Conservation (phyloP, 2,329 filamentous ascomycete species). For the Curvularia verruculosa region DNA sequence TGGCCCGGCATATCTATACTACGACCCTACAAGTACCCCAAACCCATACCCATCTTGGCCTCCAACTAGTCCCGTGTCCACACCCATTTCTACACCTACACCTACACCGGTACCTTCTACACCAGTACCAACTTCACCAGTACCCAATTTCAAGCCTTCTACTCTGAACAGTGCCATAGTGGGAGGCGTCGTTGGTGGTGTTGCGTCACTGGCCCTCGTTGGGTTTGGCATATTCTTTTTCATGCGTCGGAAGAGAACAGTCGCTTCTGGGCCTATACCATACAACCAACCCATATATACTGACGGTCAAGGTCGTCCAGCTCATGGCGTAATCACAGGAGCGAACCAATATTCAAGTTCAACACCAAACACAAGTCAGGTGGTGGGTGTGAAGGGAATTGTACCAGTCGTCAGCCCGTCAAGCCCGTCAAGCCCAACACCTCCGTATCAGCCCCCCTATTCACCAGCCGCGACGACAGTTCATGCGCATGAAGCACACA, state of each 20-base stretch:
- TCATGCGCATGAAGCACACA: neutral
- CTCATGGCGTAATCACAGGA: neutral
- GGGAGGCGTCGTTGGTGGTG: neutral
- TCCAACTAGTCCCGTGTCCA: neutral
- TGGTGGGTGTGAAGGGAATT: neutral
- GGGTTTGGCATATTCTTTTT: neutral
- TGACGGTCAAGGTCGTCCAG: neutral
- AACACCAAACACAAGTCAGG: neutral
- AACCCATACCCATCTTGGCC: neutral
- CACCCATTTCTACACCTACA: neutral
- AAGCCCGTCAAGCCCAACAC: neutral
- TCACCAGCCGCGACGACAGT: neutral
- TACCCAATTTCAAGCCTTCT: neutral
- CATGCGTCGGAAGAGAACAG: neutral
- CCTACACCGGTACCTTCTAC: neutral
- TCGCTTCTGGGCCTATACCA: neutral
- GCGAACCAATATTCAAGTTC: neutral
- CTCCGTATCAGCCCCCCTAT: neutral
- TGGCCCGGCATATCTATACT: neutral
- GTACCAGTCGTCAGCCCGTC: neutral
- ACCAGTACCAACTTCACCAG: neutral
- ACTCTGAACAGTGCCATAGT: neutral
- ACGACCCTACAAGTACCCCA: neutral
- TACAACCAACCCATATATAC: neutral
- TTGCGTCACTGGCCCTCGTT: neutral